Evolutionary conservation across 805 yeast genomes (phyloP).

Genomic region (Teunomyces panamensis): DNA sequence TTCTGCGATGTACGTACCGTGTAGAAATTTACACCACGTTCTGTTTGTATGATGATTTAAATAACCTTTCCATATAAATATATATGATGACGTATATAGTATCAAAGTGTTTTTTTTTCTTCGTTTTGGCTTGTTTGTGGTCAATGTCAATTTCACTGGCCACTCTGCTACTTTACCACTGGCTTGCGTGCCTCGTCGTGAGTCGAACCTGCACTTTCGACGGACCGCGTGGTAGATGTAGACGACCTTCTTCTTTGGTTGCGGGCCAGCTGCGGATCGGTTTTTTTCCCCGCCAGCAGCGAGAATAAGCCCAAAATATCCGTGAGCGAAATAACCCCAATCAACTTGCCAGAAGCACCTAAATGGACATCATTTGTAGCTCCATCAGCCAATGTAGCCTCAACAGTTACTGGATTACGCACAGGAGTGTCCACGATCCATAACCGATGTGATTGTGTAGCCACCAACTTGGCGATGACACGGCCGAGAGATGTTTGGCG

Average conservation of each 20-base stretch:
- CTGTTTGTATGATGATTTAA: no score
- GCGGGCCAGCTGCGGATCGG: constrained; percentile 86
- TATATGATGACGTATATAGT: background rate
- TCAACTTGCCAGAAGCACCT: constrained; percentile 73
- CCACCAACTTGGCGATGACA: constrained; percentile 91
- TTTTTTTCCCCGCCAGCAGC: constrained; percentile 55
- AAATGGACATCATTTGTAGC: constrained; percentile 26
- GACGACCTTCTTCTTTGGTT: constrained; percentile 76
- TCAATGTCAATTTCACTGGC: no score
- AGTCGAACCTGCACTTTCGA: background rate
- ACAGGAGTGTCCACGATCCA: constrained; percentile 62
- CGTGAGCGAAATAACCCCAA: constrained; percentile 90
- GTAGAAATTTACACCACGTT: background rate
- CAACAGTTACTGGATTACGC: constrained; percentile 8
- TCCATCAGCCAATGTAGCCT: constrained; percentile 13
- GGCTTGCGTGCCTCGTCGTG: background rate
- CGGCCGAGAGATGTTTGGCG: constrained; percentile 76
- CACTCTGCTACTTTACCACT: background rate
- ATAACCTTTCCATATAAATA: no score
- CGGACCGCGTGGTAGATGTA: constrained; percentile 18
- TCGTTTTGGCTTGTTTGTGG: background rate
- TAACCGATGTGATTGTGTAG: constrained; percentile 87
- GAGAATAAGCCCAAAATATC: constrained; percentile 85
- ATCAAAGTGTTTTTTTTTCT: background rate
- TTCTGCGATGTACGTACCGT: background rate